Evolutionary conservation across 768 basidiomycete species (phyloP), one percentile per base, ranked within the genome.

Genomic region (Agaricus blazei): DNA sequence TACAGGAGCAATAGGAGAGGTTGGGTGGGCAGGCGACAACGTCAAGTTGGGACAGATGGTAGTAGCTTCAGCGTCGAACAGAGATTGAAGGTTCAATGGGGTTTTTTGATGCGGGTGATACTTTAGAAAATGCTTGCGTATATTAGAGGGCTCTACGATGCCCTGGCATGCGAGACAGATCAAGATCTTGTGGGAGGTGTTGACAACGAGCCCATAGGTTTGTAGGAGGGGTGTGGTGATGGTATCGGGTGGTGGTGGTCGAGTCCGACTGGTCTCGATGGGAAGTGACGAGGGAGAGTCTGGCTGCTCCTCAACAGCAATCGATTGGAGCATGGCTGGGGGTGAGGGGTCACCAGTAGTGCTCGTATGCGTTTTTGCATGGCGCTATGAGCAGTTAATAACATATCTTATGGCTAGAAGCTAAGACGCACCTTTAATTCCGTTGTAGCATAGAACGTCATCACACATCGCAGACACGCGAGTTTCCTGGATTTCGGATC

Each of bases 161-260:
- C 46, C 28, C 26, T 49, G 40, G 24, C 57, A 58, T 24, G 31
- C 51, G 19, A 28, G 15, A 26, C 57, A 58, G 2, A 58, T 54
- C 9, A 58, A 4, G 9, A 52, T 40, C 3, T 40, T 19, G 53
- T 23, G 26, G 4, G 14, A 4, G 9, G 27, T 40, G 27, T 54
- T 48, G 4, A 54, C 27, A 9, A 51, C n/a, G 24, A 51, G 50
- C 11, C 38, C 37, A 38, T 42, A 38, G 15, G 28, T 15, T 15
- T 12, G 9, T 9, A 51, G 50, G 3, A 51, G 37, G 9, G 40
- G 38, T 3, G 50, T 24, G 15, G 40, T 24, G 1, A 51, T 5
- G 44, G 44, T 24, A 3, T 45, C 14, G 3, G 9, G 4, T 1
- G 31, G 31, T 5, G 31, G 31, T 4, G 31, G 31, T 31, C n/a